phyloP scores from a whole-genome alignment of 1,284 basidiomycete genomes.

The Thecaphora thlaspeos region DNA sequence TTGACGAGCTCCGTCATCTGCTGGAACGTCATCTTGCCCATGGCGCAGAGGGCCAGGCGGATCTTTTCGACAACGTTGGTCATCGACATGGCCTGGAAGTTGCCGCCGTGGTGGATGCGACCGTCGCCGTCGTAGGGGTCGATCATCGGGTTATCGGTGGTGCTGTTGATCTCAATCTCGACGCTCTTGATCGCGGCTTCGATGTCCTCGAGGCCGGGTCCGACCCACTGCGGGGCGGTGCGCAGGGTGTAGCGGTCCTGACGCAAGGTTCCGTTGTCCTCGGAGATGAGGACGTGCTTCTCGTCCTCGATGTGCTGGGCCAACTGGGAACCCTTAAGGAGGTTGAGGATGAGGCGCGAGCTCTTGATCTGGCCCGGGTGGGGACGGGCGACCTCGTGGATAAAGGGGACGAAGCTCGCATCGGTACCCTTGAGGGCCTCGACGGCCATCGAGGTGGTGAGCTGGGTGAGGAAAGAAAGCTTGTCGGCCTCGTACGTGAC shows the following conservation, averaged over 20 bases:
- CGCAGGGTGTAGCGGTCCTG: conserved; percentile 76
- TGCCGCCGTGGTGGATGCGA: conserved; percentile 37
- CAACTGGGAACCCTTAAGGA: conserved; percentile 70
- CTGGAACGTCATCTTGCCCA: conserved; percentile 78
- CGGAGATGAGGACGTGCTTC: conserved; percentile 65
- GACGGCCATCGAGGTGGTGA: conserved; percentile 78
- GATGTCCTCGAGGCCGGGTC: conserved; percentile 80
- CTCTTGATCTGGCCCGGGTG: conserved; percentile 74
- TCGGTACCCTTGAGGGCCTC: conserved; percentile 62
- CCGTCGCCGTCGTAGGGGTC: conserved; percentile 37
- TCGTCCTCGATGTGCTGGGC: conserved; percentile 66
- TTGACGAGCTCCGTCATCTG: conserved; percentile 76
- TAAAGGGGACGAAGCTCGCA: conserved; percentile 63
- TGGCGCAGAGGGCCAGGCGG: conserved; percentile 73
- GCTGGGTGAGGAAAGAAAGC: conserved; percentile 70
- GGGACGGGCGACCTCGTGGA: conserved; percentile 74
- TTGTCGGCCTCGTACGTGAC: conserved; percentile 72
- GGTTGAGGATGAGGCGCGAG: conserved; percentile 24
- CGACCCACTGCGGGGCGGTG: conserved; percentile 65
- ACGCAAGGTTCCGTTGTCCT: conserved; percentile 69
- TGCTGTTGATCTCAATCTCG: conserved; percentile 79
- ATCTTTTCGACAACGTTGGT: conserved; percentile 86
- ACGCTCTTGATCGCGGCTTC: conserved; percentile 68
- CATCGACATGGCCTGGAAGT: conserved; percentile 66
- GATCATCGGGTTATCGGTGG: conserved; percentile 62